Conservation (phyloP, 371 early-diverging fungal species). For the Mortierella sp. region DNA sequence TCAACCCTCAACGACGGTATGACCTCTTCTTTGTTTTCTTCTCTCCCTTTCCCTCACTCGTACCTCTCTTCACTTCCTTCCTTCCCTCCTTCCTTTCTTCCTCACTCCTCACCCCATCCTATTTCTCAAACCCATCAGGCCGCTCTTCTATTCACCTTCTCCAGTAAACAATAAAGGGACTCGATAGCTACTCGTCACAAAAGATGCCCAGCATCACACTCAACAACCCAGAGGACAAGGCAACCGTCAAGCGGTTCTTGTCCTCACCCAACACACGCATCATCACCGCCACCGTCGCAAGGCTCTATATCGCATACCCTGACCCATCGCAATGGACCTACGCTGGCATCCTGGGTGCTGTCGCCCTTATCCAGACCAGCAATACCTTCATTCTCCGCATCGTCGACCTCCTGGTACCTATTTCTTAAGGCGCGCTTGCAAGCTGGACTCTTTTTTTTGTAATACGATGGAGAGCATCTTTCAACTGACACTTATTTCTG, state of each 20-base stretch:
- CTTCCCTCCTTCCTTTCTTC: background rate
- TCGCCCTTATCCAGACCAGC: slow-evolving; percentile 72
- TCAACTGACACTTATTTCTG: background rate
- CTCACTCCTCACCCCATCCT: background rate
- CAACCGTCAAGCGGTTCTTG: slow-evolving; percentile 66
- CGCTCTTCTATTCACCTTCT: background rate
- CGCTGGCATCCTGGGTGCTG: slow-evolving; percentile 83
- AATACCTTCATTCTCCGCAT: slow-evolving; percentile 80
- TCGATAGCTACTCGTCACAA: background rate
- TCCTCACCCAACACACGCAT: slow-evolving; percentile 75
- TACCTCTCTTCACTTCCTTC: slow-evolving; percentile 1
- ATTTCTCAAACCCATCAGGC: background rate
- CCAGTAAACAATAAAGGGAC: background rate
- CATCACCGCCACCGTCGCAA: slow-evolving; percentile 84
- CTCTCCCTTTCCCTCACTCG: background rate
- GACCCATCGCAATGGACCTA: slow-evolving; percentile 82
- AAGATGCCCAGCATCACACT: slow-evolving; percentile 70
- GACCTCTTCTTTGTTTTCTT: background rate
- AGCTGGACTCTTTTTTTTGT: background rate
- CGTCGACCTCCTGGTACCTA: slow-evolving; percentile 79
- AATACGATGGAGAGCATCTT: background rate
- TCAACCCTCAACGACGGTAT: slow-evolving; percentile 4
- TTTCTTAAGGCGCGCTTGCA: background rate
- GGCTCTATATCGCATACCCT: slow-evolving; percentile 85
- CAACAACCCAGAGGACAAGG: slow-evolving; percentile 70